Evolutionary conservation across 176 grass and related monocot genomes (phyloP).

Genomic region (Triticum timopheevii): DNA sequence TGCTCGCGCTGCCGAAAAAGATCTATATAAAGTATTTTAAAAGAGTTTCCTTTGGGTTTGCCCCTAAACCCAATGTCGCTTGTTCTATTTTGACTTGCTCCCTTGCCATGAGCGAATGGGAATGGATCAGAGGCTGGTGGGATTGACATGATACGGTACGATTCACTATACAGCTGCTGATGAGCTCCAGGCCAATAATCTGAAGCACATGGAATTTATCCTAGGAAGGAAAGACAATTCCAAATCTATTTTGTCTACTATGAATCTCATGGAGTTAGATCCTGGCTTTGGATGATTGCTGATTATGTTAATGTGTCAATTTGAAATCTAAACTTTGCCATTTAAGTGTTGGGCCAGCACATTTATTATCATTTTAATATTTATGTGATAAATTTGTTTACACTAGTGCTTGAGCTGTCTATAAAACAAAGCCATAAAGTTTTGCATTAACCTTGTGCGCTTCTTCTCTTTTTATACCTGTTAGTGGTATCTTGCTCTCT

Average conservation of each 20-base stretch:
- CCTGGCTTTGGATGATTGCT: background rate
- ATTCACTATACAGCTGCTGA: background rate
- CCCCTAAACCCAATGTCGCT: background rate
- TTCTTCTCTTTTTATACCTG: conserved; percentile 39
- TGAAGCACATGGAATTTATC: background rate
- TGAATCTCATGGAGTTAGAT: background rate
- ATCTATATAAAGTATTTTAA: background rate
- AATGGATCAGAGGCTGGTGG: conserved; percentile 13
- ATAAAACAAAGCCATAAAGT: conserved; percentile 9
- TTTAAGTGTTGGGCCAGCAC: background rate
- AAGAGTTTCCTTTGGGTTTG: background rate
- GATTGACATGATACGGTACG: conserved; percentile 15
- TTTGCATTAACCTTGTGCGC: background rate
- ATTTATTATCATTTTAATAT: background rate
- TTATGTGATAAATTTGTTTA: background rate
- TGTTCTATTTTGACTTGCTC: conserved; percentile 11
- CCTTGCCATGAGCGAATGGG: background rate
- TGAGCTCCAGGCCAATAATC: background rate
- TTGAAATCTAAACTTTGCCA: background rate
- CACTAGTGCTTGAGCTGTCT: conserved; percentile 21
- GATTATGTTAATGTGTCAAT: background rate
- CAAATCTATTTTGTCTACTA: background rate
- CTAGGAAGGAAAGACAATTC: background rate
- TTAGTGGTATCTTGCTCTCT: conserved; percentile 60
- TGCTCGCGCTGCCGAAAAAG: too few species aligned